phyloP scores from a whole-genome alignment of 768 basidiomycete species.

The Psilocybe cyanescens region DNA sequence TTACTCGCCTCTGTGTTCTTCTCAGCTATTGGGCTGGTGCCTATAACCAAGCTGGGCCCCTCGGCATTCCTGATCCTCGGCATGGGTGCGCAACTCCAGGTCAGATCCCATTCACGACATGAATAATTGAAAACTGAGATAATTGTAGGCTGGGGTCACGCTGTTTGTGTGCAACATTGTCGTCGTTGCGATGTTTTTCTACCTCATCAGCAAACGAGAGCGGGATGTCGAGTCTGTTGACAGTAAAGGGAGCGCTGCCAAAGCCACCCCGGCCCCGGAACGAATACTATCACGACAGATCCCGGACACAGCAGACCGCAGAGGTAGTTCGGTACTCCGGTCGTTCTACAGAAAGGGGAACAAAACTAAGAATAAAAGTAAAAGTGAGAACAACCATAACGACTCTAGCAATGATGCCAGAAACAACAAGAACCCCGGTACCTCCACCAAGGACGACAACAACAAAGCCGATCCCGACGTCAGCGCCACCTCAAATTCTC shows the following conservation, averaged over 20 bases:
- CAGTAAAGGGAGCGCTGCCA: background rate
- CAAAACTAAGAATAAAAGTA: too few species aligned
- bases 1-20: slow-evolving; percentile 23
- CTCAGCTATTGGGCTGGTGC: slow-evolving; percentile 18
- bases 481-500: too few species aligned
- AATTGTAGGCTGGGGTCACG: slow-evolving; percentile 18
- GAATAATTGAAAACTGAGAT: too few species aligned
- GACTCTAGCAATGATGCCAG: too few species aligned
- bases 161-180: slow-evolving; percentile 27
- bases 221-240: background rate
- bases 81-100: slow-evolving; percentile 23
- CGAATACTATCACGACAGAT: background rate
- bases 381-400: too few species aligned
- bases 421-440: too few species aligned
- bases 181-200: slow-evolving; percentile 16
- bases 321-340: background rate
- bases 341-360: too few species aligned
- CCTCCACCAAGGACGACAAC: too few species aligned
- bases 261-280: background rate
- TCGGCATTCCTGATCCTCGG: slow-evolving; percentile 10
- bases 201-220: background rate
- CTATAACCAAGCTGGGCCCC: slow-evolving; percentile 3
- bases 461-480: too few species aligned
- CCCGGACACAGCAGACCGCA: background rate
- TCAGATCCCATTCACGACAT: background rate